Base-by-base conservation (phyloP, 306 rosid species). In the Medicago ruthenica region DNA sequence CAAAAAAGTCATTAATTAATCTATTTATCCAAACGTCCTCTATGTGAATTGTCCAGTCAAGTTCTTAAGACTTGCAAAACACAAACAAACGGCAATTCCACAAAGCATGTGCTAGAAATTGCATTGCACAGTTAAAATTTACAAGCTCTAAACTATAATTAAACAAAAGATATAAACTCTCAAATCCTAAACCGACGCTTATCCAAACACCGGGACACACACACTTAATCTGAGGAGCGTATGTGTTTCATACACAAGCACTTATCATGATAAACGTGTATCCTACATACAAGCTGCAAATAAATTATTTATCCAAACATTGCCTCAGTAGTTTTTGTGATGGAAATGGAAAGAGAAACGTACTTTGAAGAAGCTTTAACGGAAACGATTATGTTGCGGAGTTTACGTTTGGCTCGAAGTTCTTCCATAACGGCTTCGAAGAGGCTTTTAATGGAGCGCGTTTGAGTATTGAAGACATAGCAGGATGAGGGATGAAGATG, bases 371-470 rank as follows among this genome's bases (percentile, higher is more conserved):
- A 39, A 36, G 86, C 70, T 10, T 91, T 80, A 72, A 84, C 79
- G 11, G 90, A 78, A 51, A 86, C 86, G 9, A 1, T 6, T 80
- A 75, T 79, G 70, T 82, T 79, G 66, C 85, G 73, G 68, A 83
- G 83, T 51, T 72, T 63, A 57, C 91, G 96, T 53, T 67, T 48
- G 70, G 81, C 58, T 7, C 67, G 75, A 34, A 92, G 92, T 85
- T 90, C 97, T 66, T 90, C 91, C 82, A 90, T 73, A 80, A 94
- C 87, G 79, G 40, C 60, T 1, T 94, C 87, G 55, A 90, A 83
- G 42, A 95, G 81, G 76, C 91, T 84, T 36, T 81, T 91, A 51
- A 90, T 11, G 74, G 89, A 83, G 79, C 82, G 85, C 48, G 77
- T 61, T 37, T 83, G 88, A 79, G 53, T 11, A 62, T 76, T 77